A percentile compares a stretch with the other conserved stretches of the same genome.
Conservation (phyloP, 176 grass and related monocot species). For the Triticum dicoccoides region DNA sequence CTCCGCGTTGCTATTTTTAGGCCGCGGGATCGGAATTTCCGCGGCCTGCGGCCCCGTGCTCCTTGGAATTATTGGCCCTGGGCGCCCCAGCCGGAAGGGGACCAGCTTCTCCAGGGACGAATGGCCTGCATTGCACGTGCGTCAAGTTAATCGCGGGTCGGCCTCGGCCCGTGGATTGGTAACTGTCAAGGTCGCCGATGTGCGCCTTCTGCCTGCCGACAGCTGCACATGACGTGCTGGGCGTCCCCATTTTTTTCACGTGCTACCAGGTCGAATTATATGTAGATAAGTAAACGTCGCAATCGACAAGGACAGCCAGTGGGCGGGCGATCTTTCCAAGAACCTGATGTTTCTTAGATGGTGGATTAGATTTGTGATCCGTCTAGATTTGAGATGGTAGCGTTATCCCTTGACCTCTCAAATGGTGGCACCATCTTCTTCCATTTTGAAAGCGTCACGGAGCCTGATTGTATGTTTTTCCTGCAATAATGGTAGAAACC, state of each 20-base stretch:
- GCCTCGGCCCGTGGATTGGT: no score
- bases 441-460: not conserved
- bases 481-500: not conserved
- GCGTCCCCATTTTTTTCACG: not conserved
- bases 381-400: not conserved
- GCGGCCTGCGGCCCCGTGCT: not conserved
- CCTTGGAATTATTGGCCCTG: not conserved
- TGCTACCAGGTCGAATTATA: no score
- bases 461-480: not conserved
- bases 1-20: not conserved
- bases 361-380: not conserved
- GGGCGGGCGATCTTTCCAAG: not conserved
- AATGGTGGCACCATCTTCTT: not conserved
- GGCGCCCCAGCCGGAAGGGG: not conserved
- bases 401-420: no score
- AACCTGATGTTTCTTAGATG: not conserved
- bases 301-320: not conserved
- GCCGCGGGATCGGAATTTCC: not conserved
- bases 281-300: not conserved
- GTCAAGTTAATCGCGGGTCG: not conserved
- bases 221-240: not conserved
- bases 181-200: not conserved
- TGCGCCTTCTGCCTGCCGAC: not conserved
- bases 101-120: not conserved
- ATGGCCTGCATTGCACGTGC: constrained; percentile 17